phyloP scores from a whole-genome alignment of 768 basidiomycete genomes.

The Termitomyces sp. region DNA sequence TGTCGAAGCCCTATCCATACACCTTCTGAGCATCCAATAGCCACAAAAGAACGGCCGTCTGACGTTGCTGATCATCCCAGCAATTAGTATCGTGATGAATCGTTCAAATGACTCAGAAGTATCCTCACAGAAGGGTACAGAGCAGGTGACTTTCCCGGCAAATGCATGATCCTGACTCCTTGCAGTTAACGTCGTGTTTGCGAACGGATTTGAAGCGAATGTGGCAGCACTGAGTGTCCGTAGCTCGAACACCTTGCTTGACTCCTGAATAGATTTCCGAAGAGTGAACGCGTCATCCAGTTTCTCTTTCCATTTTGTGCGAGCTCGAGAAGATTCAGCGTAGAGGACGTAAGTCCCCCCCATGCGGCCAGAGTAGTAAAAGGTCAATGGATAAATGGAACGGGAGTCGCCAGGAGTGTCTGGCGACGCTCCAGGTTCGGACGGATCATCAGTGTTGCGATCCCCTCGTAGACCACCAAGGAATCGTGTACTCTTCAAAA shows the following conservation, averaged over 20 bases:
- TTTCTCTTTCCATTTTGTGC: constrained; percentile 86
- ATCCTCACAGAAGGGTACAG: constrained; percentile 80
- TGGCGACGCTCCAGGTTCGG: constrained; percentile 15
- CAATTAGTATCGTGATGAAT: not conserved
- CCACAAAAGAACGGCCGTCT: constrained; percentile 81
- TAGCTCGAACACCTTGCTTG: constrained; percentile 90
- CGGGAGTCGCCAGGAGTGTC: constrained; percentile 53
- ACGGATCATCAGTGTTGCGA: constrained; percentile 18
- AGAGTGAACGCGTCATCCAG: constrained; percentile 84
- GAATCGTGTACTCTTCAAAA: constrained; percentile 69
- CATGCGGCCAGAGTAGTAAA: constrained; percentile 55
- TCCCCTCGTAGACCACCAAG: constrained; percentile 55
- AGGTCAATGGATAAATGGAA: constrained; percentile 82
- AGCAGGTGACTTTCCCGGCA: constrained; percentile 86
- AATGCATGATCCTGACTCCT: constrained; percentile 66
- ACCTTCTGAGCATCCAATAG: constrained; percentile 92
- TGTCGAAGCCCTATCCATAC: constrained; percentile 96
- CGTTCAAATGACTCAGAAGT: not conserved
- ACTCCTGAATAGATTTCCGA: constrained; percentile 83
- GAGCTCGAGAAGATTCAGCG: constrained; percentile 70
- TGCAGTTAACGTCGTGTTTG: constrained; percentile 37
- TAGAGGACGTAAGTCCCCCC: constrained; percentile 85
- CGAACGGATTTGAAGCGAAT: constrained; percentile 67
- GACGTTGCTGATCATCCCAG: constrained; percentile 56
- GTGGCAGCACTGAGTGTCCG: constrained; percentile 85